Base-by-base conservation (phyloP, 352 stramenopile genomes). In the Globisporangium sylvaticum region DNA sequence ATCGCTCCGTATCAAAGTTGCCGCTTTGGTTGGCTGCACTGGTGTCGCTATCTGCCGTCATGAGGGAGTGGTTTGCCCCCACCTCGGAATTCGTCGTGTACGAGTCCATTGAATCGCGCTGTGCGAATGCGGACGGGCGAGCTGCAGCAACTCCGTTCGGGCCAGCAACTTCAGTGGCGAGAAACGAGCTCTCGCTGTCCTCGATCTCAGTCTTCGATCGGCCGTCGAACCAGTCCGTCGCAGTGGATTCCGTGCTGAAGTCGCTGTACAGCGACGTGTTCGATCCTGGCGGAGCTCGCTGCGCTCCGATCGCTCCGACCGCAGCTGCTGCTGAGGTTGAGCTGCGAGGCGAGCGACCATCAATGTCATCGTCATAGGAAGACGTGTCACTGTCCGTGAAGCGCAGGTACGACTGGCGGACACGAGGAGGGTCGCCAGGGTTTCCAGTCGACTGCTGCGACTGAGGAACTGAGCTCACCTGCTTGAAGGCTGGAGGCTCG, bases 131-230 rank as follows among this genome's bases (percentile, higher is more conserved):
- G 2, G 54, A 64, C 1, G n/a, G 18, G 24, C 3, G 20, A 2
- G 15, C 2, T 1, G 22, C 37, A 46, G 14, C 58, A 42, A n/a
- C 52, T 10, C 24, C 27, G 15, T 50, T 48, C 15, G 32, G 5
- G 20, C 48, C 62, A 18, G 42, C 44, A 56, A 24, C 34, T 25
- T 24, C 42, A 50, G 42, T 50, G 18, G 55, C 24, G 18, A 67
- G 20, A n/a, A 65, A 55, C 56, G 65, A 65, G 46, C 22, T 37
- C 24, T 64, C 66, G 10, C 18, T 44, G 18, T 71, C 73, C 15
- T 76, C 81, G 37, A 77, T 63, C 60, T 82, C 79, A 1, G 75
- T 83, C 62, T 83, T 85, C 24, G 79, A 85, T 24, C 77, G 71
- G 3, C 37, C 44, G 46, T 76, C 72, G 58, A 87, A 83, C 79